Conservation (phyloP, 345 rosid species). For the Eutrema heterophyllum region DNA sequence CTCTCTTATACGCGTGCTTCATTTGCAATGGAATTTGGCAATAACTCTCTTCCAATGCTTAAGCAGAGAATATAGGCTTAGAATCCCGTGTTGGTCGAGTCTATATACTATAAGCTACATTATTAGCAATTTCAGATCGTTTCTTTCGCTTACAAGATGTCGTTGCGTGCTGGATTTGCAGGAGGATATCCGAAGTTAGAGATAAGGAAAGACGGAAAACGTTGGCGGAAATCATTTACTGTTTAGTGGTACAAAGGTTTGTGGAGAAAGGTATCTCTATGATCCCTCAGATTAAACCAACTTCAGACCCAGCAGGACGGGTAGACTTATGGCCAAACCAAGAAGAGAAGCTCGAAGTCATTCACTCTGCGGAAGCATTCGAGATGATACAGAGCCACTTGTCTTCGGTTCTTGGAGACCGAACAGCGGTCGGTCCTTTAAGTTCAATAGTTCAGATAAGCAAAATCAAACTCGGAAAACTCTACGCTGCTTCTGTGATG, state of each 20-base stretch:
- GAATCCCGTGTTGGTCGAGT: neutral
- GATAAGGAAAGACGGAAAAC: conserved; percentile 66
- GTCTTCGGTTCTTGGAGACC: conserved; percentile 69
- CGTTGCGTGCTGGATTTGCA: conserved; percentile 11
- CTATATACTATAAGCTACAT: neutral
- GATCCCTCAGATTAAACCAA: conserved; percentile 65
- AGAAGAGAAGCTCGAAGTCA: conserved; percentile 73
- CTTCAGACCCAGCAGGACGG: conserved; percentile 73
- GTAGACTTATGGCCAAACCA: conserved; percentile 95
- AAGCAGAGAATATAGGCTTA: neutral
- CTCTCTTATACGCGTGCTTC: neutral
- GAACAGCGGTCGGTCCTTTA: conserved; percentile 62
- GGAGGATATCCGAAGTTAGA: conserved; percentile 87
- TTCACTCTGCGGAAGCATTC: conserved; percentile 88
- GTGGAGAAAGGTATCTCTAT: conserved; percentile 58
- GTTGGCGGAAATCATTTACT: conserved; percentile 80
- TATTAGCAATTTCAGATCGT: neutral
- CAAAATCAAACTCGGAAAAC: conserved; percentile 85
- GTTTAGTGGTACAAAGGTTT: conserved; percentile 70
- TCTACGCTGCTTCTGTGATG: conserved; percentile 92
- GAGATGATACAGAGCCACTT: conserved; percentile 93
- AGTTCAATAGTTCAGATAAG: conserved; percentile 63
- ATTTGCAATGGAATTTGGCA: too few species aligned
- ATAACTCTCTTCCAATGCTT: too few species aligned
- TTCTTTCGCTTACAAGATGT: neutral